phyloP scores from a whole-genome alignment of 192 early-diverging fungal species.

The Podila minutissima region DNA sequence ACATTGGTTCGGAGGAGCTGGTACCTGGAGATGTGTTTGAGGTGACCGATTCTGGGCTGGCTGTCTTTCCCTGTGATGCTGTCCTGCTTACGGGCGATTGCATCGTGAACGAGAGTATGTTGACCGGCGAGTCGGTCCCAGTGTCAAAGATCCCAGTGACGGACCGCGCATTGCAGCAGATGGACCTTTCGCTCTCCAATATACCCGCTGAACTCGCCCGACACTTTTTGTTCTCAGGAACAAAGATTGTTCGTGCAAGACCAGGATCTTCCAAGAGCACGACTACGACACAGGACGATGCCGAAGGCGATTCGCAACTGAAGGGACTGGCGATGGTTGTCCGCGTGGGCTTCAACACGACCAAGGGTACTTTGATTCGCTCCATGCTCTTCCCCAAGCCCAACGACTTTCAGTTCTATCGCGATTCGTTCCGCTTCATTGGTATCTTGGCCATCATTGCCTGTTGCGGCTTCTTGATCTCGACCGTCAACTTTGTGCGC shows the following conservation, averaged over 20 bases:
- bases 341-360: constrained; percentile 89
- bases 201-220: constrained; percentile 80
- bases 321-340: constrained; percentile 83
- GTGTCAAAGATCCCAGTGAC: constrained; percentile 90
- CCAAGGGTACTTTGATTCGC: constrained; percentile 94
- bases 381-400: constrained; percentile 98
- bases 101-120: constrained; percentile 98
- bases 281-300: constrained; percentile 44
- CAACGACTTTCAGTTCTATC: constrained; percentile 95
- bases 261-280: constrained; percentile 39
- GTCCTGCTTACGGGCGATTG: constrained; percentile 93
- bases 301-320: constrained; percentile 50
- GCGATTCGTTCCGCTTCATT: constrained; percentile 97
- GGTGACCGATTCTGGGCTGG: constrained; percentile 66
- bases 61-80: constrained; percentile 90
- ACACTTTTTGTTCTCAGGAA: constrained; percentile 93
- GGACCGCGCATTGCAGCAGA: constrained; percentile 62
- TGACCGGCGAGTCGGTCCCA: constrained; percentile 96
- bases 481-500: constrained; percentile 88
- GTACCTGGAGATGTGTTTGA: constrained; percentile 97
- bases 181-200: constrained; percentile 79
- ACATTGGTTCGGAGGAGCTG: constrained; percentile 77
- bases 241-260: constrained; percentile 88
- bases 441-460: constrained; percentile 90
- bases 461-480: constrained; percentile 84